phyloP scores from a whole-genome alignment of 1,284 basidiomycete genomes.

The Agroathelia rolfsii region DNA sequence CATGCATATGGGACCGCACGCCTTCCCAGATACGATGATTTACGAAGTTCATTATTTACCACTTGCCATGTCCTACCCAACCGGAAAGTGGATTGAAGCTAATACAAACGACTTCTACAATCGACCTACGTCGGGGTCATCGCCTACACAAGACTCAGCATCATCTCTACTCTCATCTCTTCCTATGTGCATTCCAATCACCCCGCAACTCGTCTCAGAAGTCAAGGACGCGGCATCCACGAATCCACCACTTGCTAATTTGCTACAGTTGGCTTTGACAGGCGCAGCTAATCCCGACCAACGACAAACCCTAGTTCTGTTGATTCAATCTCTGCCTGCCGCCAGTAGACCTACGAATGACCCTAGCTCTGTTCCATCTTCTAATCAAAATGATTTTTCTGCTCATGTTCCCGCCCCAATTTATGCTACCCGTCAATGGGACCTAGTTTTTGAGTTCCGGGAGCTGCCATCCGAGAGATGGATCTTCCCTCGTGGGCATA shows the following conservation, averaged over 20 bases:
- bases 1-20: conserved; percentile 62
- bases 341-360: neutral
- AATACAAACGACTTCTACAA: conserved; percentile 15
- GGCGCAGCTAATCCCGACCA: conserved; percentile 52
- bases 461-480: conserved; percentile 52
- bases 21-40: conserved; percentile 51
- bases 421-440: conserved; percentile 34
- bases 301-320: conserved; percentile 48
- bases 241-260: conserved; percentile 52
- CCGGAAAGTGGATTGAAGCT: too few species aligned
- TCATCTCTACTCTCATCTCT: conserved; percentile 31
- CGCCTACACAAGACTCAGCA: conserved; percentile 15
- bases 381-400: conserved; percentile 7
- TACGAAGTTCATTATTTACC: conserved; percentile 53
- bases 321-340: conserved; percentile 46
- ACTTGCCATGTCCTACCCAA: conserved; percentile 10
- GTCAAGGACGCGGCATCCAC: conserved; percentile 56
- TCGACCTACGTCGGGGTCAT: conserved; percentile 1
- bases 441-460: conserved; percentile 59
- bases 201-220: conserved; percentile 45
- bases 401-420: conserved; percentile 11
- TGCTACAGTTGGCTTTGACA: conserved; percentile 49
- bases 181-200: conserved; percentile 33
- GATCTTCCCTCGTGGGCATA: conserved; percentile 51
- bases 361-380: neutral